A percentile compares a stretch with the other conserved stretches of the same genome.
These are phyloP conservation scores for Lepidium aucheri DNA, from an alignment of 345 rosid species.

Conservation along the genomic window DNA sequence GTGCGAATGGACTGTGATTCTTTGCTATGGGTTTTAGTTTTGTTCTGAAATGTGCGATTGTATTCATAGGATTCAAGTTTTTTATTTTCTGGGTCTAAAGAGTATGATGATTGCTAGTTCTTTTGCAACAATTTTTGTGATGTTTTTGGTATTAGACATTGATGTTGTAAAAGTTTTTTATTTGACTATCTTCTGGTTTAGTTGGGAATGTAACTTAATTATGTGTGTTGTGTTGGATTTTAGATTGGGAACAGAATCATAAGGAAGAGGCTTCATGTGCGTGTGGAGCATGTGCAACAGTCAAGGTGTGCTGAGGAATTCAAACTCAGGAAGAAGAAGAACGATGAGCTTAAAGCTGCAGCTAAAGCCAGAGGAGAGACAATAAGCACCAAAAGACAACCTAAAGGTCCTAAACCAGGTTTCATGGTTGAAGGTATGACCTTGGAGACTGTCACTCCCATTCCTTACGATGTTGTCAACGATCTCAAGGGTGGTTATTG, in stretches of 20 bases:
- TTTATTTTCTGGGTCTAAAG: no score
- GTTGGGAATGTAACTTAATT: not conserved
- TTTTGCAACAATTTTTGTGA: not conserved
- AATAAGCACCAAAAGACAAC: constrained; percentile 67
- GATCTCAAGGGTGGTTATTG: constrained; percentile 76
- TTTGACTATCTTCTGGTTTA: no score
- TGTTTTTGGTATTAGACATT: not conserved
- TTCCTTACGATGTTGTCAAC: constrained; percentile 72
- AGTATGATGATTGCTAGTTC: no score
- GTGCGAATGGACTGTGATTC: not conserved
- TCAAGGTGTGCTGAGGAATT: constrained; percentile 69
- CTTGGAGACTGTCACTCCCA: constrained; percentile 65
- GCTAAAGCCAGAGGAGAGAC: constrained; percentile 54
- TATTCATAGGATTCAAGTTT: no score
- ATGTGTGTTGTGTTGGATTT: not conserved
- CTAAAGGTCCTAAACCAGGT: constrained; percentile 67
- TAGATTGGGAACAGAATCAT: constrained; percentile 60
- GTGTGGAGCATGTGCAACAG: constrained; percentile 58
- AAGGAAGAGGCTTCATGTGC: constrained; percentile 66
- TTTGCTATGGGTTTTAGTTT: not conserved
- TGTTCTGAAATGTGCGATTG: not conserved
- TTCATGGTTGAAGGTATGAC: constrained; percentile 79
- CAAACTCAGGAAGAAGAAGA: constrained; percentile 38
- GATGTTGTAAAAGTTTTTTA: not conserved
- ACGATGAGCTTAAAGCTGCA: constrained; percentile 54